Base-by-base conservation (phyloP, 169 alveolate genomes). In the Plasmodium gonderi region DNA sequence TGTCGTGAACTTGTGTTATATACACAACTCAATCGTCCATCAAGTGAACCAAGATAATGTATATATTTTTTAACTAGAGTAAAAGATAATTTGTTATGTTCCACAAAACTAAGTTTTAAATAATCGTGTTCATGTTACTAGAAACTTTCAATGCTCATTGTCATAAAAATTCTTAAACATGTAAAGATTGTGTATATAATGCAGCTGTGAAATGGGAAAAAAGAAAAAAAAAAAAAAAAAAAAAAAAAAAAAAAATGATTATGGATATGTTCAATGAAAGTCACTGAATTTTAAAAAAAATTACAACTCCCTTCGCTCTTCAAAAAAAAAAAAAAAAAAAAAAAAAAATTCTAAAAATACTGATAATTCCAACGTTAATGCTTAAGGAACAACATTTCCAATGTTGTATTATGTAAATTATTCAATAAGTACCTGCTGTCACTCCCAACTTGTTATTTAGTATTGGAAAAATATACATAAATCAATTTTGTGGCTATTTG, bases 221-320 rank as follows among this genome's bases (percentile, higher is more conserved):
- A 69, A 31, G 8, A 60, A 60, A 60, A 68, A 68, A 69, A 69
- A 69, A 69, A 31, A 31, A 45, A 45, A 45, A 69, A 69, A 69
- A 69, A 69, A 31, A 60, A 60, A 60, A 60, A 68, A 68, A 69
- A 69, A 69, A 69, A 31, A 31, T 33, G 29, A 38, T 38, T 42
- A 12, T 8, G 49, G n/a, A 31, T 69, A 60, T 17, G 6, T 69
- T 12, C 49, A 42, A 17, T 23, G 36, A 60, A 60, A 36, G 40
- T 9, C 72, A 23, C 72, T 60, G 40, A 29, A n/a, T 29, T 11
- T 60, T 20, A 11, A 60, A 60, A 60, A 60, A 23, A 1, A 54
- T 12, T 36, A n/a, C 26, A 60, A 23, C 40, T 36, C 17, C 72
- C 33, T n/a, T n/a, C n/a, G n/a, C n/a, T n/a, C n/a, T n/a, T n/a